Evolutionary conservation across 495 filamentous ascomycete genomes (phyloP), one percentile per base, ranked within the genome.

Genomic region (Lasiosphaeria hispida): DNA sequence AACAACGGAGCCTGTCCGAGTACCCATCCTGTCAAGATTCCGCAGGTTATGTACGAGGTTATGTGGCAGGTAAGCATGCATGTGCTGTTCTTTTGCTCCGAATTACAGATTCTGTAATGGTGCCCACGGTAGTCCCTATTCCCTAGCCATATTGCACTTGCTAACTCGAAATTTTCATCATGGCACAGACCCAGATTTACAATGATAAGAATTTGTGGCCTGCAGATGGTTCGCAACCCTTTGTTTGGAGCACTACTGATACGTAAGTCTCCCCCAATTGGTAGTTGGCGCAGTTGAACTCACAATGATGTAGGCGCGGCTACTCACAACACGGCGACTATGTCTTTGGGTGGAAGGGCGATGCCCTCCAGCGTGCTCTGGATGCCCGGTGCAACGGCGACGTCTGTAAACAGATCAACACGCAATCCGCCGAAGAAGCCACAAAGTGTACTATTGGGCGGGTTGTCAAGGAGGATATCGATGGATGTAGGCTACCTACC

Each of bases 321-420:
- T 73, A 74, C 49, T 71, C 73, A 11, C 71, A 76, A 13, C 78
- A 80, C 57, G 79, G 76, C 34, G 79, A 81, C 50, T 81, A 81
- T 60, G 59, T 81, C 42, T 81, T 80, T 63, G 77, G 79, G 11
- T 81, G 78, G 77, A 71, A 80, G 59, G 77, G 70, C 40, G 72
- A 78, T 30, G 68, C 75, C 0, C 67, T 81, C 3, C 77, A 77
- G 69, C 63, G 66, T 7, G 79, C 77, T n/a, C 71, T 81, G 66
- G 75, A 81, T 53, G 72, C 70, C 42, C 63, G 71, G 23, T 81
- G 79, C 66, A 66, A 62, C 9, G 72, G 72, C 41, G 67, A 69
- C 49, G 61, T 65, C 14, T 80, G 79, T 71, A 63, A 58, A 17
- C 56, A 64, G 35, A 63, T 76, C 48, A 65, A 60, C 53, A 62